A percentile compares a stretch with the other conserved stretches of the same genome.
phyloP scores from a whole-genome alignment of 805 yeast species.

The Zygosaccharomyces gambellarensis region DNA sequence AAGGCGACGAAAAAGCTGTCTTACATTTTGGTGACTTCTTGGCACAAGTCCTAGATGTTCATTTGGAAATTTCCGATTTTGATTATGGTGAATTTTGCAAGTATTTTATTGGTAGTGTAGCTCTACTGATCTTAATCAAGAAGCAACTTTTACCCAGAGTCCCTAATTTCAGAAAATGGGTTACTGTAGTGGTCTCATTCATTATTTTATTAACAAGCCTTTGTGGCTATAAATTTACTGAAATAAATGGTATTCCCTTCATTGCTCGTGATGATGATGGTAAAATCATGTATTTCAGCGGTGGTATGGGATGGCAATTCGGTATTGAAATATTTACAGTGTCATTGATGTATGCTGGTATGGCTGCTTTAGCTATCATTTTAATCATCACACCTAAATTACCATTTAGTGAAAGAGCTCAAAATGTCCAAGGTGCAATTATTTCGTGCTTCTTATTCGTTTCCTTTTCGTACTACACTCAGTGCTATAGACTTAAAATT shows the following conservation, averaged over 20 bases:
- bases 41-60: conserved; percentile 41
- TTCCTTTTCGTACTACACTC: conserved; percentile 23
- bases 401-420: conserved; percentile 17
- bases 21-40: conserved; percentile 52
- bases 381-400: conserved; percentile 39
- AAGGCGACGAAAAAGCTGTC: conserved; percentile 34
- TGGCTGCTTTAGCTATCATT: conserved; percentile 40
- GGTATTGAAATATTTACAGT: conserved; percentile 61
- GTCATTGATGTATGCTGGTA: conserved; percentile 43
- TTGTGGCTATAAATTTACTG: conserved; percentile 62
- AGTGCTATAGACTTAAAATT: conserved; percentile 27
- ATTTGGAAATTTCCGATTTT: conserved; percentile 43
- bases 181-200: conserved; percentile 36
- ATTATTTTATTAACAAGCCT: conserved; percentile 41
- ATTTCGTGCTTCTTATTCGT: conserved; percentile 18
- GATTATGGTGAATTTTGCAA: conserved; percentile 40
- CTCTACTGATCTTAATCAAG: conserved; percentile 44
- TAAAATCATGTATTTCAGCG: conserved; percentile 53
- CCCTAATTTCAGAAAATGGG: conserved; percentile 24
- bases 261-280: conserved; percentile 49
- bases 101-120: conserved; percentile 45
- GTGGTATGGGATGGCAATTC: conserved; percentile 64
- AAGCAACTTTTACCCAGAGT: conserved; percentile 40
- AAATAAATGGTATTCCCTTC: conserved; percentile 58
- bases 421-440: conserved; percentile 16